Percentiles rank a stretch among this genome's conserved stretches.
These are phyloP conservation scores for Phaeoacremonium minimum DNA, from an alignment of 2,329 filamentous ascomycete genomes.

Conservation along the genomic window DNA sequence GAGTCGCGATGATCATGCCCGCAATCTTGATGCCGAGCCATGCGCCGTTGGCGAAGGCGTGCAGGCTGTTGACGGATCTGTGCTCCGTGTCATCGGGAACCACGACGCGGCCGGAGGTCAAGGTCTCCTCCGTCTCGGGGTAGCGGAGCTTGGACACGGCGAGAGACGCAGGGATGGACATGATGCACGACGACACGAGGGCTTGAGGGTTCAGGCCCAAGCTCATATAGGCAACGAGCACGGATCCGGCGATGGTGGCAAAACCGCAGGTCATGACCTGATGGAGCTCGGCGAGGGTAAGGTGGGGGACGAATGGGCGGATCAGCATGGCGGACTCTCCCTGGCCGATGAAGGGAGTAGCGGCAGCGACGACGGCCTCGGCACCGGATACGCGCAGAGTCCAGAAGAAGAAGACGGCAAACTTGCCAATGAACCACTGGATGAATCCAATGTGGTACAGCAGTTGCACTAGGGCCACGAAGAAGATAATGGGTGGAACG, in stretches of 20 bases:
- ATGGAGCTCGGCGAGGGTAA: constrained; percentile 84
- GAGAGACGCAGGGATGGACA: constrained; percentile 89
- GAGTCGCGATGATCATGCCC: constrained; percentile 72
- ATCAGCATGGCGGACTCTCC: constrained; percentile 93
- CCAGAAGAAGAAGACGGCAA: constrained; percentile 91
- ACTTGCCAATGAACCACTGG: constrained; percentile 87
- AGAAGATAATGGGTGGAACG: constrained; percentile 93
- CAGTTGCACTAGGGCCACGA: constrained; percentile 86
- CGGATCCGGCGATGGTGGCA: constrained; percentile 85
- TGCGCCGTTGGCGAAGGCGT: constrained; percentile 80
- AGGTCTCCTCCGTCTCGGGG: constrained; percentile 80
- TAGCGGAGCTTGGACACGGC: constrained; percentile 87
- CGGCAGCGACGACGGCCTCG: constrained; percentile 89
- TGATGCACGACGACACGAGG: constrained; percentile 86
- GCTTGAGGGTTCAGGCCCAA: constrained; percentile 82
- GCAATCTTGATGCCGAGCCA: constrained; percentile 86
- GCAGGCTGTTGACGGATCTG: constrained; percentile 72
- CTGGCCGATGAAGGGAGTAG: constrained; percentile 91
- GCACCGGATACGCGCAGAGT: constrained; percentile 80
- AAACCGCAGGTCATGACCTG: constrained; percentile 92
- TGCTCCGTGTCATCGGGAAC: constrained; percentile 76
- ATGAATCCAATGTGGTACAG: constrained; percentile 76
- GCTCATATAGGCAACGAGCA: constrained; percentile 79
- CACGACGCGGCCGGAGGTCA: constrained; percentile 77
- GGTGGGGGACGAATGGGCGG: constrained; percentile 76